Conservation (phyloP, 352 stramenopile genomes). For the Phytophthora lateralis region DNA sequence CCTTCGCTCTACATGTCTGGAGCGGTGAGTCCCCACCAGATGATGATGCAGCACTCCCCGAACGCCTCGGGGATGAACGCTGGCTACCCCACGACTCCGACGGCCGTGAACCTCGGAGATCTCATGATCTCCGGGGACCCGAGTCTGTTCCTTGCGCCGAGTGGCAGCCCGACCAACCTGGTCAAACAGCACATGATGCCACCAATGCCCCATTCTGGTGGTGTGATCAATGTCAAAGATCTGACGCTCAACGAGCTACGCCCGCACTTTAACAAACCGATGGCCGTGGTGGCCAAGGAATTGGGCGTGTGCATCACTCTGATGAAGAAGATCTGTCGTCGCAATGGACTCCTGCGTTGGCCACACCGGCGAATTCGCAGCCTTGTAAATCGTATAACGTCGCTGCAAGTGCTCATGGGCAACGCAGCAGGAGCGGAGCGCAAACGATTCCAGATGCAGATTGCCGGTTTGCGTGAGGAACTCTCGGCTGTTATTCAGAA, state of each 20-base stretch:
- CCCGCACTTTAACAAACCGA: slow-evolving; percentile 86
- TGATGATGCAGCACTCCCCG: slow-evolving; percentile 37
- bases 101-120: slow-evolving; percentile 43
- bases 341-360: slow-evolving; percentile 82
- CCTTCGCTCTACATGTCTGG: slow-evolving; percentile 43
- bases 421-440: slow-evolving; percentile 57
- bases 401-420: slow-evolving; percentile 66
- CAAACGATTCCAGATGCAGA: slow-evolving; percentile 69
- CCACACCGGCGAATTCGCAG: slow-evolving; percentile 83
- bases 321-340: slow-evolving; percentile 89
- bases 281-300: slow-evolving; percentile 82
- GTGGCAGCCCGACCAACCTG: slow-evolving; percentile 41
- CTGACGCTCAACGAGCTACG: slow-evolving; percentile 83
- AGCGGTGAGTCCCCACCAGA: slow-evolving; percentile 39
- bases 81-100: slow-evolving; percentile 33
- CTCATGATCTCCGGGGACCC: slow-evolving; percentile 53
- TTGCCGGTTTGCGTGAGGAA: slow-evolving; percentile 63
- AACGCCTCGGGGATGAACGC: slow-evolving; percentile 23
- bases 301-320: slow-evolving; percentile 86
- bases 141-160: slow-evolving; percentile 45
- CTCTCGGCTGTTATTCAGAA: slow-evolving; percentile 84
- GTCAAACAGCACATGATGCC: slow-evolving; percentile 56
- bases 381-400: slow-evolving; percentile 84
- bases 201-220: slow-evolving; percentile 34
- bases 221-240: slow-evolving; percentile 76